Evolutionary conservation across 2,329 filamentous ascomycete genomes (phyloP), one percentile per base, ranked within the genome.

Genomic region (Colletotrichum tamarilloi): DNA sequence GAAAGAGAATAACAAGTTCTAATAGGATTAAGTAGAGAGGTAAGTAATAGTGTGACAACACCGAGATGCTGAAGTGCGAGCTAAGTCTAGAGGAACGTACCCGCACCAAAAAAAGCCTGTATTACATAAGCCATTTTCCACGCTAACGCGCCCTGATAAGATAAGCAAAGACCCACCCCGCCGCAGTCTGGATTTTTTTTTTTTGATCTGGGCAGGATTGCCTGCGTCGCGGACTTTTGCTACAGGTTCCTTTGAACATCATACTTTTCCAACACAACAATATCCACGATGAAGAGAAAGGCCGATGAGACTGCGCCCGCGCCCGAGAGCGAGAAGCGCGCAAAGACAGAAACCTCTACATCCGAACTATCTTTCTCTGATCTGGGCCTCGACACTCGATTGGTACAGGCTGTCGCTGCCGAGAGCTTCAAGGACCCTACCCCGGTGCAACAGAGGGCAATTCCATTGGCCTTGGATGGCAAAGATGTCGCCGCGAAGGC

Each of bases 401-500:
- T 99, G 35, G 87, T 98, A 42, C 94, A 98, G 85, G 95, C 94
- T 67, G 89, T 98, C 77, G 92, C 93, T 59, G 92, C 93, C 80
- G 93, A 97, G 82, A 92, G 93, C 82, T 98, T 95, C 85, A 88
- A 92, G 75, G 91, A 92, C 71, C 97, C 97, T 16, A 98, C 97
- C n/a, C 89, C 92, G 14, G 94, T 98, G 1, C 97, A 99, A 83
- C 89, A 91, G 55, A 92, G 93, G 82, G 94, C 94, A 1, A 97
- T 99, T 75, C 97, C 97, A 1, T 85, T 98, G 49, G 95, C 94
- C 26, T 87, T 98, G 22, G 91, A 95, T 76, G 96, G 97, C 14
- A 92, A 94, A 79, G 95, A 98, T 87, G 92, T 99, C 60, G 87
- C 98, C 52, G 95, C 95, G 67, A 95, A 96, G 80, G 95, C 96